Evolutionary conservation across 1,139 yeast genomes (phyloP), one percentile per base, ranked within the genome.

Genomic region (Chernovozyma aurita): DNA sequence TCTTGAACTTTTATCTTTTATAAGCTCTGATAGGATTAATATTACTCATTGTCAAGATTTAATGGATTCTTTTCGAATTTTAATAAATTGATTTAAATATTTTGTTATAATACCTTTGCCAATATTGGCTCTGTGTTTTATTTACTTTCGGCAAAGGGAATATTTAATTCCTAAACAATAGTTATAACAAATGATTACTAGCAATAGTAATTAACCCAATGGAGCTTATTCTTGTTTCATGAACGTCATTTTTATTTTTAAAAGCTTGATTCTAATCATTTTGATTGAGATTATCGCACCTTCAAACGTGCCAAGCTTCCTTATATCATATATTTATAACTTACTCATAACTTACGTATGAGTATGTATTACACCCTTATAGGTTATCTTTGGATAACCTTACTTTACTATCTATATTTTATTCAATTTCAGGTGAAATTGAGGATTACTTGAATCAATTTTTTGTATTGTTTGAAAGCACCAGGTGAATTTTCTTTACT

Each of bases 171-270:
- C 80, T 71, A 78, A 75, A 81, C 83, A 78, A 83, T 68, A 83
- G 94, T 77, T 76, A 83, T 84, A 78, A 75, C 87, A 80, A 80
- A 76, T 81, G 80, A 49, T 53, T 54, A 49, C 44, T 40, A 33
- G 35, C 37, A 28, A 33, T 32, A 35, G 46, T 47, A 57, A 59
- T 66, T 70, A 81, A 83, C 94, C 74, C 92, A 82, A 84, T 84
- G 94, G 92, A 83, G 94, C 94, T 84, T 81, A 84, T 82, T 81
- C 82, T 78, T 70, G 77, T 61, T 55, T 67, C 77, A 78, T 76
- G 83, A 67, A 75, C 68, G 73, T 65, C 74, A 49, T 48, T 44
- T 45, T 47, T 48, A 50, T 55, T 28, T 28, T 16, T 26, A 17
- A 40, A 60, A 61, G 66, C 59, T 53, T 55, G 70, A 43, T 40